These are phyloP conservation scores for Debaryomyces castellii DNA, from an alignment of 805 yeast genomes.

Conservation along the genomic window DNA sequence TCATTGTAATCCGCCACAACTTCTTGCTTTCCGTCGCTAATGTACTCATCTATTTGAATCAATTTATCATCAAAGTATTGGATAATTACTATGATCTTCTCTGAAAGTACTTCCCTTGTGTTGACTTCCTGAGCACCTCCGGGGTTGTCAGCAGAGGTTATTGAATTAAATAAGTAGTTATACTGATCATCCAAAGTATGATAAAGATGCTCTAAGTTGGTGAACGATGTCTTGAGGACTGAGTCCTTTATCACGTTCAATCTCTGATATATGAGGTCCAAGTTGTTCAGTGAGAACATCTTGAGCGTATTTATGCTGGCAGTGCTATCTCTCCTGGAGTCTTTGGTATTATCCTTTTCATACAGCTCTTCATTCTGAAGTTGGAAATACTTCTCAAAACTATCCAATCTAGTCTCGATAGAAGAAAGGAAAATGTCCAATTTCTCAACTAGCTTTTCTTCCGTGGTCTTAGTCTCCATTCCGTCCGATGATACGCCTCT, in stretches of 20 bases:
- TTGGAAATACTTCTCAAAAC: conserved; percentile 41
- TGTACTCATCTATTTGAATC: conserved; percentile 35
- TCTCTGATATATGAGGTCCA: conserved; percentile 35
- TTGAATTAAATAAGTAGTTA: conserved; percentile 30
- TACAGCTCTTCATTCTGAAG: conserved; percentile 16
- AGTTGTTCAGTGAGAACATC: conserved; percentile 29
- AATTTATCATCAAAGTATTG: conserved; percentile 43
- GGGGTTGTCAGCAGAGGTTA: not conserved
- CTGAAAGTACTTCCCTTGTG: conserved; percentile 28
- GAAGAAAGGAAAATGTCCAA: conserved; percentile 42
- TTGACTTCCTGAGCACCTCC: conserved; percentile 4
- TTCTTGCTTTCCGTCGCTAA: conserved; percentile 32
- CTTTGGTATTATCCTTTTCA: conserved; percentile 3
- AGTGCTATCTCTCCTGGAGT: conserved; percentile 26
- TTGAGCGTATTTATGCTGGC: conserved; percentile 29
- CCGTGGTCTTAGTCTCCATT: conserved; percentile 20
- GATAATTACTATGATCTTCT: conserved; percentile 41
- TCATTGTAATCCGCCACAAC: conserved; percentile 26
- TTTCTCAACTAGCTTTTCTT: conserved; percentile 40
- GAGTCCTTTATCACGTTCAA: conserved; percentile 33
- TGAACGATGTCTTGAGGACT: conserved; percentile 35
- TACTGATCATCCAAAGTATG: conserved; percentile 42
- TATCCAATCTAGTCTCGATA: conserved; percentile 39
- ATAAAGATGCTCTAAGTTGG: conserved; percentile 39
- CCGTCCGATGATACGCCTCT: not conserved